Conservation (phyloP, 352 stramenopile genomes). For the Peronosclerospora sorghi region DNA sequence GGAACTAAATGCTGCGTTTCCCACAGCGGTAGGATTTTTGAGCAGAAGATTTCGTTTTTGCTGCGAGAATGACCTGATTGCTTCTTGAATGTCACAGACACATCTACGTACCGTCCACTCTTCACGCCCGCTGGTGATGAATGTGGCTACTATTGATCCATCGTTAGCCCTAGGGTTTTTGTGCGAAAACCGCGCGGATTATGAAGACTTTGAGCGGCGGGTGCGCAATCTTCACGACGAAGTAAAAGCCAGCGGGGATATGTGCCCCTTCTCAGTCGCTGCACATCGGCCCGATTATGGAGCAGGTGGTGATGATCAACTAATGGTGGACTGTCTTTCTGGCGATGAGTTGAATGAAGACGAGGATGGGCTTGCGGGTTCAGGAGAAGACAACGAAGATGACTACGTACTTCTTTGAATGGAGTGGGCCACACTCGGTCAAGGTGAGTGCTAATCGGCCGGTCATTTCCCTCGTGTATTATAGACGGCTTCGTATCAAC, state of each 20-base stretch:
- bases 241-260: constrained; percentile 22
- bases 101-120: constrained; percentile 47
- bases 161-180: constrained; percentile 91
- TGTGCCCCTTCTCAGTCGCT: constrained; percentile 60
- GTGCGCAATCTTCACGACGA: constrained; percentile 34
- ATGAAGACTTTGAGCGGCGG: constrained; percentile 51
- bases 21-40: constrained; percentile 42
- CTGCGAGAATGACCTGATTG: neutral
- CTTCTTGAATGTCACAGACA: constrained; percentile 43
- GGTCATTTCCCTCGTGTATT: no score
- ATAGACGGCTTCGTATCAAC: no score
- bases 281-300: constrained; percentile 47
- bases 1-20: constrained; percentile 64
- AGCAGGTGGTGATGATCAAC: constrained; percentile 30
- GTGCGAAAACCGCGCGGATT: constrained; percentile 66
- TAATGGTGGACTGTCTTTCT: constrained; percentile 48
- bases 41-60: no score
- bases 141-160: constrained; percentile 86
- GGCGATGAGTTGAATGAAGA: constrained; percentile 52
- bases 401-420: constrained; percentile 72
- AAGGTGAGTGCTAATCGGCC: no score
- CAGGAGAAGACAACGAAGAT: constrained; percentile 41
- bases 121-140: constrained; percentile 57
- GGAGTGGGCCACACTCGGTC: no score
- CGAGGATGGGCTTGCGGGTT: constrained; percentile 16